These are phyloP conservation scores for Wickerhamiella azyma DNA, from an alignment of 805 yeast species.

Conservation along the genomic window DNA sequence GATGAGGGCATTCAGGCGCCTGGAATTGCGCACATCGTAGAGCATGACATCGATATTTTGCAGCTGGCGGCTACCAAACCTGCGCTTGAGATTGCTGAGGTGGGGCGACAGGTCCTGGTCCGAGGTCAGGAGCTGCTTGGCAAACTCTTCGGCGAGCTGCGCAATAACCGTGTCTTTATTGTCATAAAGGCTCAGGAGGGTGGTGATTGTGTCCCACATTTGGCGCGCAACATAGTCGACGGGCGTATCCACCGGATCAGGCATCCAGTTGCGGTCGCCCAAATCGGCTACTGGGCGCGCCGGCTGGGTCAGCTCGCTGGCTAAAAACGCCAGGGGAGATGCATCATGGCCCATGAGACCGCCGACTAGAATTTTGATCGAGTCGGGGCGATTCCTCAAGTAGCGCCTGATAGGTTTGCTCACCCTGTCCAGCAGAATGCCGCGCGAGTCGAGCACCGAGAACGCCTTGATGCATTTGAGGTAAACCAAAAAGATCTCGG, in stretches of 20 bases:
- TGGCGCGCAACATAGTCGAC: conserved; percentile 55
- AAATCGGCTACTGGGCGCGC: conserved; percentile 22
- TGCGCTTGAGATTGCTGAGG: conserved; percentile 41
- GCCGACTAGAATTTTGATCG: conserved; percentile 52
- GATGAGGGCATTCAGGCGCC: conserved; percentile 11
- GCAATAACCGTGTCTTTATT: conserved; percentile 50
- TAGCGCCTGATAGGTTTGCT: conserved; percentile 62
- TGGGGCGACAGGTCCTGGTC: conserved; percentile 22
- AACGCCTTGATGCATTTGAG: conserved; percentile 61
- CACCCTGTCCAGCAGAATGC: conserved; percentile 66
- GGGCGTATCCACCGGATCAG: conserved; percentile 84
- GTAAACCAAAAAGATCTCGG: conserved; percentile 54
- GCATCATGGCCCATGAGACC: conserved; percentile 44
- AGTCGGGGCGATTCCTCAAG: conserved; percentile 59
- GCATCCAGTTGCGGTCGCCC: conserved; percentile 50
- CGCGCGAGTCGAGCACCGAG: conserved; percentile 68
- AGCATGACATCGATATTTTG: conserved; percentile 68
- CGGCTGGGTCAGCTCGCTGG: conserved; percentile 34
- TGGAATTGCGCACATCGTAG: conserved; percentile 36
- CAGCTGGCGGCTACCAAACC: conserved; percentile 56
- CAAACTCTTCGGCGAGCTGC: conserved; percentile 50
- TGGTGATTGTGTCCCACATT: conserved; percentile 50
- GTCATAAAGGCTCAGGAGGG: conserved; percentile 59
- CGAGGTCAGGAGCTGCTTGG: conserved; percentile 36
- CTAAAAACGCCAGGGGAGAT: conserved; percentile 37